Base-by-base conservation (phyloP, 805 yeast species). In the Torulaspora maleeae region DNA sequence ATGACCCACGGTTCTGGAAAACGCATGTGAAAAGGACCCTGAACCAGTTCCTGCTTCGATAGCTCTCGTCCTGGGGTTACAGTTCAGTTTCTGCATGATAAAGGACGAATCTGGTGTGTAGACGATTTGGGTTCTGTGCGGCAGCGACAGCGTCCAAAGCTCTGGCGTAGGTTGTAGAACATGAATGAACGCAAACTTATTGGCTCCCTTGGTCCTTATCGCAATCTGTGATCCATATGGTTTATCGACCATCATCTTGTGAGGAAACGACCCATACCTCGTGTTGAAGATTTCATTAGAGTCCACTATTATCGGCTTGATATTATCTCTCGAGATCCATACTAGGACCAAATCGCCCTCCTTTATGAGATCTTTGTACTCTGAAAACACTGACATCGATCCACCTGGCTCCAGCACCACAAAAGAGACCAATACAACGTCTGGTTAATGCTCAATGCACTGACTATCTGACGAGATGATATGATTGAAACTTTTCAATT, bases 1-100 rank as follows among this genome's bases (percentile, higher is more conserved):
- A 27, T 71, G 72, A 1, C 96, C 95, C 2, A 86, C 82, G 0
- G 93, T 79, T 57, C 99, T 77, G 1, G 95, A 84, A 63, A 93
- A 79, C 0, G 96, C 83, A 67, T 93, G 99, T 3, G 96, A 85
- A 60, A 93, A 87, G 1, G 96, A 88, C 0, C 95, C 99, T 5
- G 96, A 86, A 0, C 99, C 99, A 0, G 99, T 93, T 29, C 99
- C 99, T 0, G 98, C 96, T 68, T 93, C 99, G 38, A 93, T 83
- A 10, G 93, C 95, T 47, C 79, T 69, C 0, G 88, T 76, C 1
- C 91, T 90, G 11, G 86, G 79, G 15, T 78, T 72, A 44, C 93
- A 81, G 36, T 79, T 76, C 51, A 93, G 69, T 56, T 96, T 71
- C 63, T 91, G 96, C 51, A 86, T 77, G 44, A 93, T 89, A 58